phyloP scores from a whole-genome alignment of 495 filamentous ascomycete species.

The Melanomma pulvis-pyrius region DNA sequence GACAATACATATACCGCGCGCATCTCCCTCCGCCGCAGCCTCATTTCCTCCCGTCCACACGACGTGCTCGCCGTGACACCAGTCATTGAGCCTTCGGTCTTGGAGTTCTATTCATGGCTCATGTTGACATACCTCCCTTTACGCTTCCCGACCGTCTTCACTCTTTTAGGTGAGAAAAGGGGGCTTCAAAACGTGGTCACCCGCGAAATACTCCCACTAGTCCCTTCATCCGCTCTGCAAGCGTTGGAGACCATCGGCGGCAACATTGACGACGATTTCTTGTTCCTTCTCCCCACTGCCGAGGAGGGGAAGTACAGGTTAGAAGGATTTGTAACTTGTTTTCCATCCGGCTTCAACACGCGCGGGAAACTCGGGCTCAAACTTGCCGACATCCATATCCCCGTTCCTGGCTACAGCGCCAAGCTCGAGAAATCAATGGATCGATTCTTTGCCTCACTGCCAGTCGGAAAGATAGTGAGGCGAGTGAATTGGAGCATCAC shows the following conservation, averaged over 20 bases:
- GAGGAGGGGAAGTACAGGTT: constrained; percentile 61
- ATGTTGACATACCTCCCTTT: constrained; percentile 64
- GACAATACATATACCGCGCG: constrained; percentile 67
- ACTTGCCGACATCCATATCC: constrained; percentile 66
- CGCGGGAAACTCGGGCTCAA: constrained; percentile 63
- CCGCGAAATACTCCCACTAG: constrained; percentile 48
- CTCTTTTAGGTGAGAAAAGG: constrained; percentile 31
- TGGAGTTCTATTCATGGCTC: constrained; percentile 69
- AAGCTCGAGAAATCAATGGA: constrained; percentile 80
- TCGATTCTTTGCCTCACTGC: constrained; percentile 65
- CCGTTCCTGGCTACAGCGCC: constrained; percentile 58
- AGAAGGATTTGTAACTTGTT: constrained; percentile 70
- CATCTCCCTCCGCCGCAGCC: constrained; percentile 55
- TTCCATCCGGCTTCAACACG: constrained; percentile 72
- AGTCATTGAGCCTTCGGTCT: constrained; percentile 52
- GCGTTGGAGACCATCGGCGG: constrained; percentile 57
- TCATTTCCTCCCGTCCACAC: constrained; percentile 53
- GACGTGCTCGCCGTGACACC: constrained; percentile 52
- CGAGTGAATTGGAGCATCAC: constrained; percentile 70
- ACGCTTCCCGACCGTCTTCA: constrained; percentile 68
- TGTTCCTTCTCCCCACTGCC: constrained; percentile 65
- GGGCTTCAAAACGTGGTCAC: constrained; percentile 51
- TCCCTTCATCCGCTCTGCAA: constrained; percentile 30
- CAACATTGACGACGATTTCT: constrained; percentile 74
- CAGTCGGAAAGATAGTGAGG: constrained; percentile 58